phyloP scores from a whole-genome alignment of 805 yeast species.

The Candida alai region DNA sequence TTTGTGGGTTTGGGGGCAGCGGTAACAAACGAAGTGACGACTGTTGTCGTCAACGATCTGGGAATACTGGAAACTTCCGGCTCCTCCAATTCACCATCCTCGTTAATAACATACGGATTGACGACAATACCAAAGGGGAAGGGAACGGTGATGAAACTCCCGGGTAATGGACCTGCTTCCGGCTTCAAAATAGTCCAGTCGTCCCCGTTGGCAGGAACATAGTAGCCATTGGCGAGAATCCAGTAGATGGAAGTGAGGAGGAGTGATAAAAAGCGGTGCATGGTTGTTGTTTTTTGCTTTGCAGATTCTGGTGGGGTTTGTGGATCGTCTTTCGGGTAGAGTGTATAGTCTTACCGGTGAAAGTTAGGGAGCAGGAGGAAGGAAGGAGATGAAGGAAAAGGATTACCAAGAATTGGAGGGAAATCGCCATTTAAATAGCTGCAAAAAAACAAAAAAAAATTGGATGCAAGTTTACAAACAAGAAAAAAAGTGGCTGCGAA shows the following conservation, averaged over 20 bases:
- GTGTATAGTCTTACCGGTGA: too few relatives aligned
- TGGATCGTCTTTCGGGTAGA: too few relatives aligned
- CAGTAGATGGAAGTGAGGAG: neutral
- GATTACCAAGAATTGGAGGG: neutral
- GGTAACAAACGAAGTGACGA: slow-evolving; percentile 14
- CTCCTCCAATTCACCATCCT: slow-evolving; percentile 18
- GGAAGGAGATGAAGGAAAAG: neutral
- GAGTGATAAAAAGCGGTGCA: neutral
- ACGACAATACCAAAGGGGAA: slow-evolving; percentile 35
- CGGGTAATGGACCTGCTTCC: slow-evolving; percentile 10
- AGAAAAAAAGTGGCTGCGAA: neutral
- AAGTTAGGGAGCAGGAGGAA: neutral
- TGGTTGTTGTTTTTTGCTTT: slow-evolving; percentile 1
- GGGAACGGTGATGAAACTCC: slow-evolving; percentile 24
- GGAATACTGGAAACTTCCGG: slow-evolving; percentile 13
- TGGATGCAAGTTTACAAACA: slow-evolving; percentile 1
- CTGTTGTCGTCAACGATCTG: slow-evolving; percentile 12
- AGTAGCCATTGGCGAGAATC: slow-evolving; percentile 8
- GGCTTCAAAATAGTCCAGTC: slow-evolving; percentile 36
- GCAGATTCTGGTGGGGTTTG: neutral
- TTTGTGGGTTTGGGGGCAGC: slow-evolving; percentile 22
- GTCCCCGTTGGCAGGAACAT: slow-evolving; percentile 27
- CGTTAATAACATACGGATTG: slow-evolving; percentile 19
- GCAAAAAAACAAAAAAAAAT: slow-evolving; percentile 2
- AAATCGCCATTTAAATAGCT: neutral